Evolutionary conservation across 306 rosid genomes (phyloP).

Genomic region (Vigna nakashimae): DNA sequence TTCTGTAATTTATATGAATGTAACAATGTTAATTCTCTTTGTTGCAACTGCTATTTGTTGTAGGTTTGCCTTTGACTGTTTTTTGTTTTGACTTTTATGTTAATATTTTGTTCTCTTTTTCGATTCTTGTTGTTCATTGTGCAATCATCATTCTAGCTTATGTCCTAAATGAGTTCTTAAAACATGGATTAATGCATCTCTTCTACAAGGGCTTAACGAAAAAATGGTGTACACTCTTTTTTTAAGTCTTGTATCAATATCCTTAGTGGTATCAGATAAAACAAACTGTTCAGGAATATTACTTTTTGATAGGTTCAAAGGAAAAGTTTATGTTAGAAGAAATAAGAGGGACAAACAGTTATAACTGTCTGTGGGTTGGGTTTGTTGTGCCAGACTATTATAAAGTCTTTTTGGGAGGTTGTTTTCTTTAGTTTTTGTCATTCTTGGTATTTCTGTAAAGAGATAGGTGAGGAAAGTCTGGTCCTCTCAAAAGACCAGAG

Average conservation of each 20-base stretch:
- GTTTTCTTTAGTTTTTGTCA: too few species aligned
- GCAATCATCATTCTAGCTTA: not conserved
- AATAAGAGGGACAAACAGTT: too few species aligned
- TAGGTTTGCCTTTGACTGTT: not conserved
- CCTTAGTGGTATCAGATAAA: not conserved
- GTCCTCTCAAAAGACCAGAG: too few species aligned
- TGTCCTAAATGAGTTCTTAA: not conserved
- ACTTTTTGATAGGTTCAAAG: not conserved
- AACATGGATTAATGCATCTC: not conserved
- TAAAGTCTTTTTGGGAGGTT: too few species aligned
- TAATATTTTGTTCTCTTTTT: not conserved
- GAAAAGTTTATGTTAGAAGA: too few species aligned
- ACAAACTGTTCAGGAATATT: not conserved
- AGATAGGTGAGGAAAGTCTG: too few species aligned
- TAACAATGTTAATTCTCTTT: not conserved
- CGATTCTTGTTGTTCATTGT: not conserved
- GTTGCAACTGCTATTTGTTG: not conserved
- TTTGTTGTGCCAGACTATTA: too few species aligned
- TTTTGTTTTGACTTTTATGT: conserved; percentile 3
- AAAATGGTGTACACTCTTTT: not conserved
- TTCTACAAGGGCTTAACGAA: not conserved
- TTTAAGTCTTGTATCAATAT: not conserved
- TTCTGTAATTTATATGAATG: not conserved
- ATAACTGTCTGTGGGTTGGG: too few species aligned
- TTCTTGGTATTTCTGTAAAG: too few species aligned